These are phyloP conservation scores for Neurospora sp. DNA, from an alignment of 495 filamentous ascomycete species.

Conservation along the genomic window DNA sequence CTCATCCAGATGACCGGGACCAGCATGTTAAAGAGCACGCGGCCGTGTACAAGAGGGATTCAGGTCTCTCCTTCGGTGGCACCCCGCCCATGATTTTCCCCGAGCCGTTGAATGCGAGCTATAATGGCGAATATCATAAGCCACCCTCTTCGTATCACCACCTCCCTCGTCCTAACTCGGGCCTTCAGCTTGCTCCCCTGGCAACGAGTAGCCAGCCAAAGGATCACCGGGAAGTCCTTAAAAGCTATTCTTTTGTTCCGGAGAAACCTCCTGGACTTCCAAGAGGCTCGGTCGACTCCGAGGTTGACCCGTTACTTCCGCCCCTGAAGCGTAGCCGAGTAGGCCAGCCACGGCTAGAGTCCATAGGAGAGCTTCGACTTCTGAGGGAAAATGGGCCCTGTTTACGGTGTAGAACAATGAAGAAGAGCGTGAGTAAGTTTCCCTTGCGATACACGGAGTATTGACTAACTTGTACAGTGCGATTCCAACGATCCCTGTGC, in stretches of 20 bases:
- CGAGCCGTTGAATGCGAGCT: constrained; percentile 21
- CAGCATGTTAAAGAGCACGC: constrained; percentile 36
- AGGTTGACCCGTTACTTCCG: constrained; percentile 40
- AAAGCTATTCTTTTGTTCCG: constrained; percentile 31
- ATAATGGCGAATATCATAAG: constrained; percentile 26
- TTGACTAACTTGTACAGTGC: constrained; percentile 23
- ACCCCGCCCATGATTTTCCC: constrained; percentile 28
- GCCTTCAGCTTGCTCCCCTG: constrained; percentile 29
- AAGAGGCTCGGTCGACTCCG: constrained; percentile 35
- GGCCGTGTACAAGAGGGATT: constrained; percentile 30
- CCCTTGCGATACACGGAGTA: not conserved
- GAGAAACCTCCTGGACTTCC: constrained; percentile 28
- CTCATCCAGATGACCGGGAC: constrained; percentile 34
- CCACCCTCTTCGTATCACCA: constrained; percentile 21
- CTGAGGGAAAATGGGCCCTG: constrained; percentile 35
- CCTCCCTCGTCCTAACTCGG: constrained; percentile 31
- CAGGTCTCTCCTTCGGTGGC: constrained; percentile 31
- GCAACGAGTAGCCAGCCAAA: constrained; percentile 24
- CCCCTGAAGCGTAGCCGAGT: constrained; percentile 39
- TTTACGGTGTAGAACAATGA: constrained; percentile 33
- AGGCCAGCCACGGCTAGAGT: constrained; percentile 37
- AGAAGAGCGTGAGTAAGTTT: constrained; percentile 29
- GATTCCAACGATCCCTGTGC: constrained; percentile 37
- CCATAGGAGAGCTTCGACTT: constrained; percentile 39
- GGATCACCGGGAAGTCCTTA: constrained; percentile 36